Conservation (phyloP, 2,329 filamentous ascomycete genomes). For the Talaromyces sp. region DNA sequence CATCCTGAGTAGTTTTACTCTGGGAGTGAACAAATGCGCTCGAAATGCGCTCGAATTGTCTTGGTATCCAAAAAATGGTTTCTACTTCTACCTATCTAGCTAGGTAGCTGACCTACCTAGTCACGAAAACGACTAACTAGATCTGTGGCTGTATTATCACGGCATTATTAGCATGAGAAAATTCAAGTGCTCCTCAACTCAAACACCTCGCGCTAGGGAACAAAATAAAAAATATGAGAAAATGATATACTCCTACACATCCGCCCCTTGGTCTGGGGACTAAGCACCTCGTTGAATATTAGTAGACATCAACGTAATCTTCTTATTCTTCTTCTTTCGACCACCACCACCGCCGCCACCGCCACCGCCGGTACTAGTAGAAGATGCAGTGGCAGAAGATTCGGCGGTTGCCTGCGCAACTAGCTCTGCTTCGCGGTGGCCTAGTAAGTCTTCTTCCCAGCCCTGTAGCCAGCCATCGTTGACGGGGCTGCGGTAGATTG, state of each 20-base stretch:
- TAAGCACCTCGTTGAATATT: conserved; percentile 58
- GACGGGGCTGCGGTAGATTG: conserved; percentile 33
- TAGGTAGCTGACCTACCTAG: neutral
- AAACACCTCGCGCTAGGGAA: neutral
- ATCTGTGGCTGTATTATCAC: neutral
- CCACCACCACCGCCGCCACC: conserved; percentile 17
- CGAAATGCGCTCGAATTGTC: neutral
- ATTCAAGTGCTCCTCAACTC: neutral
- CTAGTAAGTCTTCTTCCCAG: conserved; percentile 72
- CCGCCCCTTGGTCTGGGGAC: neutral
- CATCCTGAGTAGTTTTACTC: neutral
- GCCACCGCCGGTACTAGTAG: neutral
- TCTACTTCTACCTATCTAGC: neutral
- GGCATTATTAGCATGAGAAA: no score
- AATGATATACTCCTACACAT: neutral
- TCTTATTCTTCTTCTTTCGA: conserved; percentile 62
- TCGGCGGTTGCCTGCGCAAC: conserved; percentile 47
- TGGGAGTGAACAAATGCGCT: neutral
- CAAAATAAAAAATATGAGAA: neutral
- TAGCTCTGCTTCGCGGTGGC: conserved; percentile 54
- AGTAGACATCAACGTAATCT: conserved; percentile 67
- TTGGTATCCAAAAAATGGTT: neutral
- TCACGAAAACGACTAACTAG: neutral
- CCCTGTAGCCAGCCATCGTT: conserved; percentile 86
- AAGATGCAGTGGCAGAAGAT: conserved; percentile 22